Evolutionary conservation across 176 grass and related monocot genomes (phyloP).

Genomic region (Bothriochloa decipiens): DNA sequence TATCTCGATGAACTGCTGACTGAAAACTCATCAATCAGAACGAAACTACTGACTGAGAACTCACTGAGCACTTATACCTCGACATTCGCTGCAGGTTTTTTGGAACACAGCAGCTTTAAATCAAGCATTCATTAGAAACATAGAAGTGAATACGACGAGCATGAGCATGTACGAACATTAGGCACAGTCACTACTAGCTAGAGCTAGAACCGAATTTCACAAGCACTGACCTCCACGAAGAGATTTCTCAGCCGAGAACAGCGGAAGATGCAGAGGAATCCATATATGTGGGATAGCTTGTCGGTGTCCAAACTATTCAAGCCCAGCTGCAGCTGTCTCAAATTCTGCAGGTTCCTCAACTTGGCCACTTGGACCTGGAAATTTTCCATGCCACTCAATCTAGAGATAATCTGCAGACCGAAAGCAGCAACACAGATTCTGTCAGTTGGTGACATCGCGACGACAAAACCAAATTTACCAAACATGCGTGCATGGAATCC

Average conservation of each 20-base stretch:
- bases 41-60: too few relatives aligned
- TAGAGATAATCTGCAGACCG: neutral
- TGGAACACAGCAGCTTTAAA: neutral
- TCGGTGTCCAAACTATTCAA: conserved; percentile 41
- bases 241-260: conserved; percentile 51
- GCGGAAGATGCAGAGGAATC: conserved; percentile 46
- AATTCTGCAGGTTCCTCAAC: conserved; percentile 46
- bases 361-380: neutral
- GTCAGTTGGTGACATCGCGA: neutral
- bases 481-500: neutral
- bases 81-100: neutral
- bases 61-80: too few relatives aligned
- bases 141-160: too few relatives aligned
- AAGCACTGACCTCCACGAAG: conserved; percentile 61
- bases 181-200: neutral
- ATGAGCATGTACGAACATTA: too few relatives aligned
- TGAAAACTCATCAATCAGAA: too few relatives aligned
- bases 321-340: conserved; percentile 68
- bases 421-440: neutral
- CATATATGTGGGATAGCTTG: conserved; percentile 52
- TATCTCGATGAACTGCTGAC: neutral
- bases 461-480: neutral
- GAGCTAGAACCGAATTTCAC: neutral
- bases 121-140: too few relatives aligned
- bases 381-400: neutral